Base-by-base conservation (phyloP, 805 yeast species). In the Pichia californica region DNA sequence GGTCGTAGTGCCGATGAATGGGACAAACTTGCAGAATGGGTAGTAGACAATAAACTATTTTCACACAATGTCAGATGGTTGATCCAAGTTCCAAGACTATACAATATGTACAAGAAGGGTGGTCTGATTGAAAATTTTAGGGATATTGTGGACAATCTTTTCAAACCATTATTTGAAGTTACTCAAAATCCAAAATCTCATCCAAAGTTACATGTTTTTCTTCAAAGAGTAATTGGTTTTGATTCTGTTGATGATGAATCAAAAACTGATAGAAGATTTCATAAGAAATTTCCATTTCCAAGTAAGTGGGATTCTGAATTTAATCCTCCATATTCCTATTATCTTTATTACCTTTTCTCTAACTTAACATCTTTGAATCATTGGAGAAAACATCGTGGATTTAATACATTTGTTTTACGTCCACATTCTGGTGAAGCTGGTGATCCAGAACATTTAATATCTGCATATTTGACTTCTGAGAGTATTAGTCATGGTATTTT, bases 351-450 rank as follows among this genome's bases (percentile, higher is more conserved):
- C 67, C 60, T 93, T 45, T 91, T 79, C 61, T 83, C 96, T 25
- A 89, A 89, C 64, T 63, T 93, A 63, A 79, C 95, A 2, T 77
- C 95, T 8, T 73, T 93, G 62, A 93, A 93, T 59, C 79, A 82
- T 50, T 83, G 91, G 79, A 77, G 99, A 65, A 67, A 71, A 28
- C 72, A 69, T 45, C 74, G 89, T 45, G 83, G 85, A 0, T 84
- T 78, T 64, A 89, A 85, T 61, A 89, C 97, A 0, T 82, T 93
- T 64, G 94, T 88, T n/a, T 69, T 93, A 55, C 77, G 99, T 56
- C 99, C 99, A 4, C 99, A 93, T 63, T 87, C 96, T 54, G 99
- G 99, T 50, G 99, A 93, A 65, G 99, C 99, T n/a, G 99, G 99
- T 47, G 99, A 93, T 59, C 97, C 98, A 1, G 98, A 93, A 58